phyloP scores from a whole-genome alignment of 352 stramenopile species.

The Pythium sukuiense region DNA sequence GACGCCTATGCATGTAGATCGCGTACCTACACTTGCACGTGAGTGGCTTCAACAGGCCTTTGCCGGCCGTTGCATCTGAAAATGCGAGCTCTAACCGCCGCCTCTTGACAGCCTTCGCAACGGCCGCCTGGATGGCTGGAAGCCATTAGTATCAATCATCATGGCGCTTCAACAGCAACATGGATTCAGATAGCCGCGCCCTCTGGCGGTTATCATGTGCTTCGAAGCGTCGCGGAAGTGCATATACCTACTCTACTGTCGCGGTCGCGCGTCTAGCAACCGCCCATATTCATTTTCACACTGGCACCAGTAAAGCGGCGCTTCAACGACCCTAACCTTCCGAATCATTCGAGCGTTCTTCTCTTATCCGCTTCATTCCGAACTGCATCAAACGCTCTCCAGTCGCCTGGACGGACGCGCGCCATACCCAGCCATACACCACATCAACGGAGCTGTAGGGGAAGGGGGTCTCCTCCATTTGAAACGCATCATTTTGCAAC shows the following conservation, averaged over 20 bases:
- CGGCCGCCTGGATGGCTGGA: neutral
- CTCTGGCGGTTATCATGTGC: neutral
- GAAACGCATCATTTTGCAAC: constrained; percentile 18
- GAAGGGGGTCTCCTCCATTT: neutral
- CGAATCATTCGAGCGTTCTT: neutral
- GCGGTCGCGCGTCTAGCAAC: neutral
- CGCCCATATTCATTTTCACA: neutral
- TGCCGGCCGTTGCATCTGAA: neutral
- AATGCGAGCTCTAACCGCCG: neutral
- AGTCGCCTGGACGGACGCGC: constrained; percentile 20
- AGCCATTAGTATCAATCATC: neutral
- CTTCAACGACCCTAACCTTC: constrained; percentile 2
- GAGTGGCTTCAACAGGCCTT: neutral
- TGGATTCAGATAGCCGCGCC: neutral
- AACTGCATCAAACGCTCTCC: constrained; percentile 2
- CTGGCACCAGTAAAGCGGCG: neutral
- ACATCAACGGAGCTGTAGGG: neutral
- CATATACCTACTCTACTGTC: neutral
- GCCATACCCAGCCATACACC: neutral
- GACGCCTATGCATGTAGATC: neutral
- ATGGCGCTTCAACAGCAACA: neutral
- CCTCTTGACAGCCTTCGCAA: neutral
- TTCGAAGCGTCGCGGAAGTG: constrained; percentile 15
- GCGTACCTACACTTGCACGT: neutral
- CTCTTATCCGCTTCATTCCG: constrained; percentile 6